phyloP scores from a whole-genome alignment of 768 basidiomycete species.

The Candolleomyces efflorescens region DNA sequence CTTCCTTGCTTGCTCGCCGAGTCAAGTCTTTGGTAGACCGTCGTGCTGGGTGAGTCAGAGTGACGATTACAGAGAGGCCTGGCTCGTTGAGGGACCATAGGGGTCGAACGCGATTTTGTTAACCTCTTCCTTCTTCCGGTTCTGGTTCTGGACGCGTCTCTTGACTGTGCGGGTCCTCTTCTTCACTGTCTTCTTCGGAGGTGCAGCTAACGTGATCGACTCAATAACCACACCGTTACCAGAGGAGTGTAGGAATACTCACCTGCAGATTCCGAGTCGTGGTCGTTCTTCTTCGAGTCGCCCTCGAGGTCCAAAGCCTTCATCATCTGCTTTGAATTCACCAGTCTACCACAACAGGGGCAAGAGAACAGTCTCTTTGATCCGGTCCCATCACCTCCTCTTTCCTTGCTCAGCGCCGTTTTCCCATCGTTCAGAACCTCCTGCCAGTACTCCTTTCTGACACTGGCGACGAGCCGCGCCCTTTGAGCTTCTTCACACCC shows the following conservation, averaged over 20 bases:
- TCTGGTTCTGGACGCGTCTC: neutral
- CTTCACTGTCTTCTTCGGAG: neutral
- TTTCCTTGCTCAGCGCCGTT: neutral
- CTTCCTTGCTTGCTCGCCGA: no score
- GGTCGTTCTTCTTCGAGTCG: neutral
- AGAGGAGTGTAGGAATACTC: neutral
- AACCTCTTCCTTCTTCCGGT: neutral
- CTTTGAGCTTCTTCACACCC: neutral
- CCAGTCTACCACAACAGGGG: neutral
- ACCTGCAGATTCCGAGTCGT: neutral
- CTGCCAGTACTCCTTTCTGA: slow-evolving; percentile 1
- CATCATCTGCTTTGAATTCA: neutral
- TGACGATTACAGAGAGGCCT: neutral
- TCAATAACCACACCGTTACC: neutral
- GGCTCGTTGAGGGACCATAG: slow-evolving; percentile 3
- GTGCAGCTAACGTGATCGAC: neutral
- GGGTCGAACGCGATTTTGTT: neutral
- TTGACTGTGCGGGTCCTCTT: neutral
- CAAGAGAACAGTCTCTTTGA: neutral
- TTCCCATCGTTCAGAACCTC: neutral
- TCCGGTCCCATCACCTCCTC: neutral
- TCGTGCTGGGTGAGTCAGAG: neutral
- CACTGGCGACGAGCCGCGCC: neutral
- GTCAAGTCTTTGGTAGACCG: no score
- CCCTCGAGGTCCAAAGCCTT: neutral